These are phyloP conservation scores for Sisymbrium irio DNA, from an alignment of 345 rosid genomes.

Conservation along the genomic window DNA sequence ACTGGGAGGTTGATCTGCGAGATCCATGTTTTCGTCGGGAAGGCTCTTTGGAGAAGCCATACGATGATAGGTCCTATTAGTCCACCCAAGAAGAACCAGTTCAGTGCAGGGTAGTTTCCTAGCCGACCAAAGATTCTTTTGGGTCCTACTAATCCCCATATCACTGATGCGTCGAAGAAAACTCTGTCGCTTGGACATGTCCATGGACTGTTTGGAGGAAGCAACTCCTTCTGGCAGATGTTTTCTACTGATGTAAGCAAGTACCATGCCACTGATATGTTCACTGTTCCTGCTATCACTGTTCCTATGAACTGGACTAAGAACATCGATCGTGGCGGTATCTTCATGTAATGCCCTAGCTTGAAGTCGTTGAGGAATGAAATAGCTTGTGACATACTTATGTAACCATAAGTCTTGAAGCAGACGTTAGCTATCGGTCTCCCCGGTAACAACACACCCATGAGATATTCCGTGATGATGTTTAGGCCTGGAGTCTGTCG, in stretches of 20 bases:
- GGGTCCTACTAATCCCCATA: constrained; percentile 63
- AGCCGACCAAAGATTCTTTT: constrained; percentile 45
- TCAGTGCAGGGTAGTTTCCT: constrained; percentile 50
- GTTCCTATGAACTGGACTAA: constrained; percentile 54
- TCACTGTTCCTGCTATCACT: constrained; percentile 50
- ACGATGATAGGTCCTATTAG: constrained; percentile 43
- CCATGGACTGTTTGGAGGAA: constrained; percentile 62
- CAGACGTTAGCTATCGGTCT: constrained; percentile 60
- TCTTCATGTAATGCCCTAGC: constrained; percentile 62
- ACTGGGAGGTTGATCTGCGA: constrained; percentile 52
- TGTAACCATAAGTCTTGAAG: constrained; percentile 56
- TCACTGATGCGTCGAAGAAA: constrained; percentile 58
- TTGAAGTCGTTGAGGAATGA: constrained; percentile 59
- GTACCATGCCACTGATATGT: constrained; percentile 52
- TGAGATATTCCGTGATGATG: constrained; percentile 56
- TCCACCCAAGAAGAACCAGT: constrained; percentile 65
- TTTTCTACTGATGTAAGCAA: constrained; percentile 45
- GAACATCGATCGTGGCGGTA: constrained; percentile 59
- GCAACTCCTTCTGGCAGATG: constrained; percentile 49
- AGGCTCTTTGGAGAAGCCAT: constrained; percentile 48
- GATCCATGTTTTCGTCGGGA: constrained; percentile 51
- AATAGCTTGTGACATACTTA: constrained; percentile 58
- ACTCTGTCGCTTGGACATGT: constrained; percentile 56
- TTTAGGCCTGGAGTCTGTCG: constrained; percentile 53
- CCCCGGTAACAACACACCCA: constrained; percentile 57